Evolutionary conservation across 2,329 filamentous ascomycete genomes (phyloP).

Genomic region (Thielaviopsis musarum): DNA sequence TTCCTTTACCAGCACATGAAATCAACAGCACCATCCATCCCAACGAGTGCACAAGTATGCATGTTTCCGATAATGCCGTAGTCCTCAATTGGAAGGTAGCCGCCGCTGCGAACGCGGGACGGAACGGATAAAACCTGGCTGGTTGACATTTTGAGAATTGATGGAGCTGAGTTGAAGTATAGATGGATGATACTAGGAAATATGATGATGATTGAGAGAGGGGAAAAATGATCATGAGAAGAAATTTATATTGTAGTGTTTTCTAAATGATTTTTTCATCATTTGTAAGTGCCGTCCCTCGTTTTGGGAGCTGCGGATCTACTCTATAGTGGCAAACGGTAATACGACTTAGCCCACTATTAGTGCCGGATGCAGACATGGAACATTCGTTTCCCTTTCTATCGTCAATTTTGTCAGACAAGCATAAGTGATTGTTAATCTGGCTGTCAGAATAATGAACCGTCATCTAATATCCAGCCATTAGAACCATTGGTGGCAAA

Average conservation of each 20-base stretch:
- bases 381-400: not conserved
- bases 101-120: slow-evolving; percentile 17
- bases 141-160: not conserved
- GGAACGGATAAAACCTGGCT: not conserved
- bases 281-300: not conserved
- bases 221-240: not conserved
- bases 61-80: slow-evolving; percentile 72
- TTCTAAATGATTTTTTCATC: no score
- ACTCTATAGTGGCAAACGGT: not conserved
- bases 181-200: not conserved
- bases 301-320: not conserved
- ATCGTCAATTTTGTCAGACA: not conserved
- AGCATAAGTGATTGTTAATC: not conserved
- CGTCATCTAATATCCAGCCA: not conserved
- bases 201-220: not conserved
- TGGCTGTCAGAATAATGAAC: not conserved
- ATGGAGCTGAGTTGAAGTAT: not conserved
- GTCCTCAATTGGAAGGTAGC: slow-evolving; percentile 51
- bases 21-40: slow-evolving; percentile 56
- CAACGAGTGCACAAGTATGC: slow-evolving; percentile 60
- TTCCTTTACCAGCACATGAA: slow-evolving; percentile 55
- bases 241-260: no score
- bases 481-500: not conserved
- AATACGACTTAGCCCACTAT: not conserved
- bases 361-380: not conserved